Percentiles rank a stretch among this genome's conserved stretches.
phyloP scores from a whole-genome alignment of 2,329 filamentous ascomycete species.

The Exophiala oligosperma region DNA sequence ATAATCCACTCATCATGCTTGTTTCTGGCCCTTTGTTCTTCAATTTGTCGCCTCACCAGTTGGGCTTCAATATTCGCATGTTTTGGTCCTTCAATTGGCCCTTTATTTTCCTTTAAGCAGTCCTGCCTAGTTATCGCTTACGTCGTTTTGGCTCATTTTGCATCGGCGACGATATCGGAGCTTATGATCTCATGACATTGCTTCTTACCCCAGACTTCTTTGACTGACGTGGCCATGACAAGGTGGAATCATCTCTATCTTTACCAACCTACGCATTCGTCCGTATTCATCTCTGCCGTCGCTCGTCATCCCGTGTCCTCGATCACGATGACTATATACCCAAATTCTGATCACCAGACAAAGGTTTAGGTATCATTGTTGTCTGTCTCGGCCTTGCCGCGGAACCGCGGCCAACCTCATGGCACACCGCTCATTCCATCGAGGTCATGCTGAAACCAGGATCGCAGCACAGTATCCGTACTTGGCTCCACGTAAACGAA shows the following conservation, averaged over 20 bases:
- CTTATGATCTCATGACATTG: conserved; percentile 19
- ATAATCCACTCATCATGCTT: conserved; percentile 13
- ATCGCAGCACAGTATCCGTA: neutral
- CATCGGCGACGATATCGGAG: conserved; percentile 12
- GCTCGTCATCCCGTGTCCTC: conserved; percentile 1
- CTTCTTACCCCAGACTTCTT: neutral
- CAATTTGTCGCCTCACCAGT: conserved; percentile 24
- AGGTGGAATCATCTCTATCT: neutral
- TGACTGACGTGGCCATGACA: conserved; percentile 17
- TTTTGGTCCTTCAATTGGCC: conserved; percentile 14
- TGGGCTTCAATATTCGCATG: conserved; percentile 19
- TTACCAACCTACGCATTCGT: conserved; percentile 3
- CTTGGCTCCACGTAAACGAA: conserved; percentile 3
- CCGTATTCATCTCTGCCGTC: conserved; percentile 2
- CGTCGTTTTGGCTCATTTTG: neutral
- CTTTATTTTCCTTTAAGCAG: conserved; percentile 8
- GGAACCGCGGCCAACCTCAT: conserved; percentile 4
- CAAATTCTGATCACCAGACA: conserved; percentile 13
- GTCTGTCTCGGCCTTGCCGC: neutral
- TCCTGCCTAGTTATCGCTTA: conserved; percentile 3
- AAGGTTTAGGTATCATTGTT: neutral
- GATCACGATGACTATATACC: neutral
- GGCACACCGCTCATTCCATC: conserved; percentile 18
- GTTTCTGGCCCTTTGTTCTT: conserved; percentile 1
- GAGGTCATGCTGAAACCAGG: neutral